Conservation (phyloP, 1,139 yeast genomes). For the Candida sp. region DNA sequence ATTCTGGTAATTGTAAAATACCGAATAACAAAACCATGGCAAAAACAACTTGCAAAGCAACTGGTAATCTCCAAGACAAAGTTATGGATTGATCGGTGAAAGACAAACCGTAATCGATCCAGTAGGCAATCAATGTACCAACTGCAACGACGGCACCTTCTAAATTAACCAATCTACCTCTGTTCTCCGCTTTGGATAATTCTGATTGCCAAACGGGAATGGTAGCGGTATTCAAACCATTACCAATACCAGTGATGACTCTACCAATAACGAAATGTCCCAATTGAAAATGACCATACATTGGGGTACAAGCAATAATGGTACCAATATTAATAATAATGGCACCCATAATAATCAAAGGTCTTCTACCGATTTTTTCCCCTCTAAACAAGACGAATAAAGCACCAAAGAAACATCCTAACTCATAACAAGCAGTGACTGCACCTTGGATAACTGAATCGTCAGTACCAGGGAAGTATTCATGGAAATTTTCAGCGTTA, state of each 20-base stretch:
- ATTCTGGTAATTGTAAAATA: slow-evolving; percentile 52
- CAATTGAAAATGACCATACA: slow-evolving; percentile 42
- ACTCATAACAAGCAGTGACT: slow-evolving; percentile 67
- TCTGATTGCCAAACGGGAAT: slow-evolving; percentile 84
- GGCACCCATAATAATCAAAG: slow-evolving; percentile 57
- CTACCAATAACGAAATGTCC: slow-evolving; percentile 76
- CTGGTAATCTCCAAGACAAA: slow-evolving; percentile 48
- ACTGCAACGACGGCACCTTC: slow-evolving; percentile 72
- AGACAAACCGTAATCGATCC: slow-evolving; percentile 74
- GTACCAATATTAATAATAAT: slow-evolving; percentile 62
- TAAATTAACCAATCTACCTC: slow-evolving; percentile 69
- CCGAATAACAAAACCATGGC: slow-evolving; percentile 34
- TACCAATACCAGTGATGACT: slow-evolving; percentile 75
- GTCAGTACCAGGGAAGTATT: slow-evolving; percentile 54
- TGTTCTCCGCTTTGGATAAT: slow-evolving; percentile 64
- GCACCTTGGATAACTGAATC: slow-evolving; percentile 57
- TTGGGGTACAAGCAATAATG: slow-evolving; percentile 58
- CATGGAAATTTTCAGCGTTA: slow-evolving; percentile 56
- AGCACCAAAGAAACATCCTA: slow-evolving; percentile 80
- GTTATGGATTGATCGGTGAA: slow-evolving; percentile 42
- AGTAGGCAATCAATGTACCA: slow-evolving; percentile 71
- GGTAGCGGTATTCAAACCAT: slow-evolving; percentile 76
- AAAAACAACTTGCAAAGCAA: slow-evolving; percentile 43
- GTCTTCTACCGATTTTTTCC: slow-evolving; percentile 65
- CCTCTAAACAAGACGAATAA: slow-evolving; percentile 60